These are phyloP conservation scores for Candida methanosorbosa DNA, from an alignment of 805 yeast genomes.

Conservation along the genomic window DNA sequence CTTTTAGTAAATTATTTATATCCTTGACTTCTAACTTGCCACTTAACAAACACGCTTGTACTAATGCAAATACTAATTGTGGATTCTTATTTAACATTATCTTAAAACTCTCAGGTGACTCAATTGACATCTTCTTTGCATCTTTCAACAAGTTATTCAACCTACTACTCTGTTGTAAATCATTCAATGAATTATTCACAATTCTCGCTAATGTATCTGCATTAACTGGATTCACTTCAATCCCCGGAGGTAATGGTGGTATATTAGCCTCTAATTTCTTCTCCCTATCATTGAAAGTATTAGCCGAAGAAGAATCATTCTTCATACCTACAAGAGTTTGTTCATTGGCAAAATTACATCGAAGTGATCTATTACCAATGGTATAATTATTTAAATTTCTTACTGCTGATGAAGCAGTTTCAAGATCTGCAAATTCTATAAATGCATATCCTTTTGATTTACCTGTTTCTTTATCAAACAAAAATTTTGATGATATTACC, in stretches of 20 bases:
- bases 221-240: constrained; percentile 26
- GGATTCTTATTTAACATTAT: constrained; percentile 62
- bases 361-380: constrained; percentile 61
- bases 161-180: constrained; percentile 38
- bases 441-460: constrained; percentile 87
- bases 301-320: constrained; percentile 1
- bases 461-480: constrained; percentile 85
- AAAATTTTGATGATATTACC: constrained; percentile 60
- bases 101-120: constrained; percentile 49
- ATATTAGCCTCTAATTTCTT: constrained; percentile 20
- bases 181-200: constrained; percentile 36
- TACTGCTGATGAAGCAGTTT: constrained; percentile 86
- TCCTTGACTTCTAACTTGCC: constrained; percentile 19
- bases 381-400: constrained; percentile 75
- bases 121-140: constrained; percentile 47
- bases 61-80: constrained; percentile 74
- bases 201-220: constrained; percentile 28
- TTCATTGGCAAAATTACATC: constrained; percentile 69
- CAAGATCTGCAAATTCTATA: constrained; percentile 73
- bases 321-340: constrained; percentile 19
- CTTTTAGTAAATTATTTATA: constrained; percentile 13
- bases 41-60: constrained; percentile 52
- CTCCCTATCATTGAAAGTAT: not conserved
- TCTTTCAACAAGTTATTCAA: constrained; percentile 44
- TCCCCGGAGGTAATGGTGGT: constrained; percentile 50